Evolutionary conservation across 1,284 basidiomycete genomes (phyloP).

Genomic region (Heterobasidion irregulare): DNA sequence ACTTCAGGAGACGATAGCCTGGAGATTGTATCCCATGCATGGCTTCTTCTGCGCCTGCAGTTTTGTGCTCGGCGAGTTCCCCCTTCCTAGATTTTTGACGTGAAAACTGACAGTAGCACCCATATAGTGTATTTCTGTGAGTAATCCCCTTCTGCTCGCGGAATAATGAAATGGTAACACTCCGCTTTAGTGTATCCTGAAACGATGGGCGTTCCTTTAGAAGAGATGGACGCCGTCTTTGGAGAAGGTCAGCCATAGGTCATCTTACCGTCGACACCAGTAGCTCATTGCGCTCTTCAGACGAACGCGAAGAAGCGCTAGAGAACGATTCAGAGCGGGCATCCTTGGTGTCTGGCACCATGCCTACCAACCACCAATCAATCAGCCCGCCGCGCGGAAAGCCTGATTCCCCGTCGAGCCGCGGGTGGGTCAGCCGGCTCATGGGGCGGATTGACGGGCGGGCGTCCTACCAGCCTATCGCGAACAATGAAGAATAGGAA

Average conservation of each 20-base stretch:
- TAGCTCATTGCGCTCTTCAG: slow-evolving; percentile 17
- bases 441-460: slow-evolving; percentile 37
- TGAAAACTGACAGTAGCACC: background rate
- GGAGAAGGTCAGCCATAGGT: slow-evolving; percentile 53
- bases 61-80: slow-evolving; percentile 63
- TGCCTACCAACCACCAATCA: slow-evolving; percentile 28
- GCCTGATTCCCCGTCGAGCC: slow-evolving; percentile 14
- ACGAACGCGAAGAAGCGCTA: slow-evolving; percentile 52
- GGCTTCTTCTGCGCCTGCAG: slow-evolving; percentile 89
- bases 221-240: slow-evolving; percentile 80
- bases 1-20: slow-evolving; percentile 84
- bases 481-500: slow-evolving; percentile 54
- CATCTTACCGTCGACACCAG: background rate
- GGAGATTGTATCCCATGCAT: slow-evolving; percentile 95
- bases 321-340: slow-evolving; percentile 70
- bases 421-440: slow-evolving; percentile 43
- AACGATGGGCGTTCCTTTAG: slow-evolving; percentile 71
- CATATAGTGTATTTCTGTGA: slow-evolving; percentile 64
- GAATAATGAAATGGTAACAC: slow-evolving; percentile 6
- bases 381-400: slow-evolving; percentile 17
- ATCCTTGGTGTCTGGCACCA: slow-evolving; percentile 39
- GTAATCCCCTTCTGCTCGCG: slow-evolving; percentile 16
- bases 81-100: background rate
- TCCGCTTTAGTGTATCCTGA: slow-evolving; percentile 64
- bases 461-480: slow-evolving; percentile 46